phyloP scores from a whole-genome alignment of 1,284 basidiomycete genomes.

The Blastosporella zonata region DNA sequence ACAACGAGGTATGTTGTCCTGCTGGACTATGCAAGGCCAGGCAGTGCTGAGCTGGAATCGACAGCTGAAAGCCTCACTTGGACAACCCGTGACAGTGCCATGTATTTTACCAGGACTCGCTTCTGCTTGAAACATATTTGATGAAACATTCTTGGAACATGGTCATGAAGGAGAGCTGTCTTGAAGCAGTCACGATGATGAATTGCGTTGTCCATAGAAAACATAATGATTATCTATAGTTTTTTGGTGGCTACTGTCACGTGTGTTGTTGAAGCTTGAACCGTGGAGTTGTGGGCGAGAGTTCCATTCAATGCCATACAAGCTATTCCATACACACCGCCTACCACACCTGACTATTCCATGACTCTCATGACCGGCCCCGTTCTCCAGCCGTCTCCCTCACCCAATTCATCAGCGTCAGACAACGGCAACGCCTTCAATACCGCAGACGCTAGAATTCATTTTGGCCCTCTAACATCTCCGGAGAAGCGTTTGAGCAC shows the following conservation, averaged over 20 bases:
- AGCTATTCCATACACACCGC: background rate
- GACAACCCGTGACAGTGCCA: slow-evolving; percentile 4
- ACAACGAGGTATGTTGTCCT: slow-evolving; percentile 29
- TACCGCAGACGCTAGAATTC: slow-evolving; percentile 38
- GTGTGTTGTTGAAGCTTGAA: slow-evolving; percentile 19
- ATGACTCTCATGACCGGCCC: slow-evolving; percentile 22
- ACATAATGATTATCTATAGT: too few relatives aligned
- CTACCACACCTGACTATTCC: slow-evolving; percentile 1
- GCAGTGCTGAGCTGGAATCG: slow-evolving; percentile 5
- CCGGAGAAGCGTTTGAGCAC: slow-evolving; percentile 49
- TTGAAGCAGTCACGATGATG: too few relatives aligned
- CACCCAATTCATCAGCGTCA: slow-evolving; percentile 25
- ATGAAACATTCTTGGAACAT: too few relatives aligned
- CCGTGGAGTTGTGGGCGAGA: background rate
- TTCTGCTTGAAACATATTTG: too few relatives aligned
- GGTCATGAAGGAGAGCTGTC: too few relatives aligned
- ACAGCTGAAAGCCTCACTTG: slow-evolving; percentile 22
- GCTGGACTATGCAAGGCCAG: background rate
- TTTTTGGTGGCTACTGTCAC: slow-evolving; percentile 18
- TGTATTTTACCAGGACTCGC: slow-evolving; percentile 2
- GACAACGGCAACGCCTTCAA: slow-evolving; percentile 38
- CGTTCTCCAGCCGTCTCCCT: slow-evolving; percentile 1
- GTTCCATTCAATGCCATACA: slow-evolving; percentile 6
- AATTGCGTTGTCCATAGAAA: too few relatives aligned
- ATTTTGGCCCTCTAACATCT: slow-evolving; percentile 53